A percentile compares a stretch with the other conserved stretches of the same genome.
Evolutionary conservation across 2,329 filamentous ascomycete species (phyloP).

Genomic region (Pestalotiopsis sp.): DNA sequence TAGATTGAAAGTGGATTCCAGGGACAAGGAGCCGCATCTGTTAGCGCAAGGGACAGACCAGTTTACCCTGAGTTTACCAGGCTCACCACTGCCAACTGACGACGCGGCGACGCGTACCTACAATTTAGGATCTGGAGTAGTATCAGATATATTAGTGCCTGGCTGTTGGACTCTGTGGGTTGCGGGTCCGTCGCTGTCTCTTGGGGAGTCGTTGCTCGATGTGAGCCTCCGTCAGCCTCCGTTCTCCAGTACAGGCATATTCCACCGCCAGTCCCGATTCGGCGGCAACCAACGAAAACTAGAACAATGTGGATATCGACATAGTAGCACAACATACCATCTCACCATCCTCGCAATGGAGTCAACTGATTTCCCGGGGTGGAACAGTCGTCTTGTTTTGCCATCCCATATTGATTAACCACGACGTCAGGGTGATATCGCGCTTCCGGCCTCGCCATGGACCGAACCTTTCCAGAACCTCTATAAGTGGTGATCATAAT

Average conservation of each 20-base stretch:
- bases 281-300: not conserved
- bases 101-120: not conserved
- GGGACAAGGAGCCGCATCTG: not conserved
- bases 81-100: not conserved
- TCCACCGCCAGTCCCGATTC: not conserved
- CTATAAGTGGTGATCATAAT: constrained; percentile 1
- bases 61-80: not conserved
- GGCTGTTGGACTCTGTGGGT: not conserved
- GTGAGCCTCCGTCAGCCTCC: not conserved
- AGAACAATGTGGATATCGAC: not conserved
- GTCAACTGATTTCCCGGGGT: not conserved
- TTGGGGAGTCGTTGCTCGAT: not conserved
- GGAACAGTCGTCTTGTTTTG: not conserved
- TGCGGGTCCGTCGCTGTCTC: not conserved
- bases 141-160: not conserved
- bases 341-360: not conserved
- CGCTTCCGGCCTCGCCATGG: not conserved
- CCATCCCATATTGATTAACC: not conserved
- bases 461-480: not conserved
- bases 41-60: not conserved
- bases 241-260: not conserved
- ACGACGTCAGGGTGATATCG: not conserved
- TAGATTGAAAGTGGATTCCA: constrained; percentile 7
- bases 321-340: no score
- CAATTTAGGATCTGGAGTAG: not conserved